phyloP scores from a whole-genome alignment of 2,329 filamentous ascomycete genomes.

The Calonectria pseudoreteaudii region DNA sequence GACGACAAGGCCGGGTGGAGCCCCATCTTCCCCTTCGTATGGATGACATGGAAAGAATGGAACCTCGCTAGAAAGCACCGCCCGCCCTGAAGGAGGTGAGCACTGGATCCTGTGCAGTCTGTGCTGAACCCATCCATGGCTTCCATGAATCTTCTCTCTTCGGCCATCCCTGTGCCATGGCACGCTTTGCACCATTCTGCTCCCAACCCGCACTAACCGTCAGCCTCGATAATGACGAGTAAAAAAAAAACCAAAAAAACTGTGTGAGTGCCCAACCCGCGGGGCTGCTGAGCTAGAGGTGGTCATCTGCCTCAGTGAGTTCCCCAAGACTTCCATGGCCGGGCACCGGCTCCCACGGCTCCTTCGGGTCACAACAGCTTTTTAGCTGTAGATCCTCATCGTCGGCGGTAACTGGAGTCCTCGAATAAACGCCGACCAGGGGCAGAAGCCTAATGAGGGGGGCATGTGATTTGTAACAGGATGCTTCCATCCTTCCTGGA shows the following conservation, averaged over 20 bases:
- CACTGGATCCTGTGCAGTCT: slow-evolving; percentile 21
- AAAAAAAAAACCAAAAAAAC: neutral
- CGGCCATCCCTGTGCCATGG: slow-evolving; percentile 1
- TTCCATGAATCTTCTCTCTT: neutral
- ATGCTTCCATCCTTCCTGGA: slow-evolving; percentile 5
- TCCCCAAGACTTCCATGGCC: neutral
- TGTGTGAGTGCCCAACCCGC: neutral
- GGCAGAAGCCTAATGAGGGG: slow-evolving; percentile 8
- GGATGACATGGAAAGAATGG: slow-evolving; percentile 25
- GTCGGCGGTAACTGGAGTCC: slow-evolving; percentile 31
- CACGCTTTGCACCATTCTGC: neutral
- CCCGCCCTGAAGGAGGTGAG: slow-evolving; percentile 12
- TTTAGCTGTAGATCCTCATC: slow-evolving; percentile 13
- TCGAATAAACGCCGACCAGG: slow-evolving; percentile 17
- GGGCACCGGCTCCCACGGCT: slow-evolving; percentile 37
- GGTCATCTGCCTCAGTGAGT: slow-evolving; percentile 27
- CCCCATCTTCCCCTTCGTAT: slow-evolving; percentile 7
- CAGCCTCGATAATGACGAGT: neutral
- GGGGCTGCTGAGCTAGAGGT: neutral
- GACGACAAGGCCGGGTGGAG: slow-evolving; percentile 18
- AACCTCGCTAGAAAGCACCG: slow-evolving; percentile 27
- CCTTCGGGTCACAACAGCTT: slow-evolving; percentile 33
- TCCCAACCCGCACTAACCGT: neutral
- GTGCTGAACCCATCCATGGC: slow-evolving; percentile 19
- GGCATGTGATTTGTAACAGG: slow-evolving; percentile 4